Evolutionary conservation across 768 basidiomycete species (phyloP).

Genomic region (Mycena vulgaris): DNA sequence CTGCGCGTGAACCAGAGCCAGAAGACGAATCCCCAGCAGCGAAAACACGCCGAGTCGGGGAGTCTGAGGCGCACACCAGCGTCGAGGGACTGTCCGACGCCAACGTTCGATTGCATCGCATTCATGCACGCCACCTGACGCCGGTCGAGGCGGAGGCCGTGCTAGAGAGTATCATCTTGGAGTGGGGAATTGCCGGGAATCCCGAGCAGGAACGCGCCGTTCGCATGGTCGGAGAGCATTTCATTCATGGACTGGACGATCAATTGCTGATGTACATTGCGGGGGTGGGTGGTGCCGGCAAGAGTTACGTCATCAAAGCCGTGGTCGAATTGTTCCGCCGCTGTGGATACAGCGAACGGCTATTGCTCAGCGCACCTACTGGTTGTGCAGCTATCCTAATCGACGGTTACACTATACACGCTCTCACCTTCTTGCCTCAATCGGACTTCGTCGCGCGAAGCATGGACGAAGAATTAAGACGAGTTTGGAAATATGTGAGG

Average conservation of each 20-base stretch:
- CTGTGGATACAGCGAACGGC: background rate
- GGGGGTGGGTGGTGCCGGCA: background rate
- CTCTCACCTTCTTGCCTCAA: background rate
- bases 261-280: slow-evolving; percentile 18
- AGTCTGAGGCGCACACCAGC: background rate
- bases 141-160: background rate
- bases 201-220: background rate
- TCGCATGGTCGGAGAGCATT: slow-evolving; percentile 12
- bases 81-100: background rate
- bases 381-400: slow-evolving; percentile 11
- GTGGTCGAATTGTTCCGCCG: background rate
- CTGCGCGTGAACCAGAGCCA: background rate
- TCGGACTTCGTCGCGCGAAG: background rate
- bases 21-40: background rate
- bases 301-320: slow-evolving; percentile 9
- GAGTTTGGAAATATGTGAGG: background rate
- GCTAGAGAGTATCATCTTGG: background rate
- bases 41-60: background rate
- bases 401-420: background rate
- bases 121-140: background rate
- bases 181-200: background rate
- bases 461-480: background rate
- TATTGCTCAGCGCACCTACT: slow-evolving; percentile 6
- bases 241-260: slow-evolving; percentile 1
- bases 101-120: background rate